Evolutionary conservation across 371 early-diverging fungal genomes (phyloP), one percentile per base, ranked within the genome.

Genomic region (Mucor mucedo): DNA sequence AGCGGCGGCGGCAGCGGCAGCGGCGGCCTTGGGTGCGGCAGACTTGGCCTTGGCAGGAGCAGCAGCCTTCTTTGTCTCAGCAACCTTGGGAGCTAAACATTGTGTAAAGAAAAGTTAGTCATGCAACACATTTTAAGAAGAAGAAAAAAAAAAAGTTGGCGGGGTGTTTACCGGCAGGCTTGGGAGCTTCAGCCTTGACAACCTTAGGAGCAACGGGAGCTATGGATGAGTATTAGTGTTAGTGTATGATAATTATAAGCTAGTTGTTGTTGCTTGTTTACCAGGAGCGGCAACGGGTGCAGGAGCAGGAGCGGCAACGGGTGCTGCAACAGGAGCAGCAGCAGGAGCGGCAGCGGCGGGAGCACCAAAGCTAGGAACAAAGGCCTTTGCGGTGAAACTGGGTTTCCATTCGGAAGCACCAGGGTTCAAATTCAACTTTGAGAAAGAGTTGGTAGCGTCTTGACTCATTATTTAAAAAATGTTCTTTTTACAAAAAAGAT

Each of bases 341-440:
- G 67, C 56, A 33, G 70, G 28, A 39, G 69, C 52, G 39, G 70
- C 59, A 59, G 65, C 60, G 40, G 70, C 41, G 55, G 64, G 54
- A 6, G 65, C 41, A 35, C 38, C 56, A 60, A 73, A 76, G 27
- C 68, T 49, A 52, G 76, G 76, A 45, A 76, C 76, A 52, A 76
- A 76, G 35, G 65, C 41, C 47, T 63, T 76, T 58, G 76, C 76
- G 14, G 58, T 58, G 28, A 70, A 67, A 41, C 68, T 76, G 40
- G 76, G 76, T 55, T 76, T 76, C 76, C 76, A 76, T 54, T 76
- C 76, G 40, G 63, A 45, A 42, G 76, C 76, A 21, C 61, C 48
- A 41, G 76, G 76, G 52, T 76, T 76, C 58, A 76, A 70, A 41
- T 38, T 63, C 53, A 76, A 53, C 65, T 70, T 72, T 9, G 70